Conservation (phyloP, 306 rosid genomes). For the Canavalia gladiata region DNA sequence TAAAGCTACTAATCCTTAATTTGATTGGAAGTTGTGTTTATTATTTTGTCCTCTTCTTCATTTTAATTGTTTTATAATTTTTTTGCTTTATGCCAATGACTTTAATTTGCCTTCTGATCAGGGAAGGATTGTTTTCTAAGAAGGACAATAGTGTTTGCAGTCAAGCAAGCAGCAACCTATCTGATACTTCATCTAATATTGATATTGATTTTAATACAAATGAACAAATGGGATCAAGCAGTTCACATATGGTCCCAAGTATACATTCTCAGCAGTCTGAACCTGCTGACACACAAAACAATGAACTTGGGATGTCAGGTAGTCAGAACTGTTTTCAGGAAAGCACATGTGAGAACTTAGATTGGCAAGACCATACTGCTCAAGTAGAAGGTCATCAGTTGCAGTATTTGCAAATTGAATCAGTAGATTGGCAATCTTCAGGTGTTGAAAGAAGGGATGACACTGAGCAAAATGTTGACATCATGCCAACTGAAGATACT, state of each 20-base stretch:
- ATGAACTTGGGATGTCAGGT: conserved; percentile 49
- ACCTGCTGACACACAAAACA: conserved; percentile 46
- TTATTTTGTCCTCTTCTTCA: conserved; percentile 2
- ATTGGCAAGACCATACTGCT: conserved; percentile 50
- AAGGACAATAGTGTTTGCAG: conserved; percentile 66
- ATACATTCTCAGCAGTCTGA: conserved; percentile 53
- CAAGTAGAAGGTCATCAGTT: conserved; percentile 56
- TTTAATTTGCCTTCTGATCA: conserved; percentile 52
- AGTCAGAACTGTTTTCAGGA: conserved; percentile 51
- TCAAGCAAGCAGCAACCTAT: conserved; percentile 63
- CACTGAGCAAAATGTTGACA: conserved; percentile 52
- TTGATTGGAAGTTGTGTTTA: conserved; percentile 18
- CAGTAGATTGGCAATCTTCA: conserved; percentile 49
- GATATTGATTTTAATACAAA: conserved; percentile 54
- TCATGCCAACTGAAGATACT: conserved; percentile 45
- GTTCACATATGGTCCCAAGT: conserved; percentile 53
- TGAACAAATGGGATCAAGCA: conserved; percentile 56
- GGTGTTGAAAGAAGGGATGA: conserved; percentile 49
- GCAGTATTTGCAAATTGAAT: conserved; percentile 54
- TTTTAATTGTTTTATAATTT: not conserved
- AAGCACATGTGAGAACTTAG: conserved; percentile 51
- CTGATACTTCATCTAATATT: conserved; percentile 58
- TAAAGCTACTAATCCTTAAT: conserved; percentile 10
- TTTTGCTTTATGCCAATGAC: conserved; percentile 26
- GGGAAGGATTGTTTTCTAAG: conserved; percentile 85